Conservation (phyloP, 306 rosid genomes). For the Pterocarpus macrocarpus region DNA sequence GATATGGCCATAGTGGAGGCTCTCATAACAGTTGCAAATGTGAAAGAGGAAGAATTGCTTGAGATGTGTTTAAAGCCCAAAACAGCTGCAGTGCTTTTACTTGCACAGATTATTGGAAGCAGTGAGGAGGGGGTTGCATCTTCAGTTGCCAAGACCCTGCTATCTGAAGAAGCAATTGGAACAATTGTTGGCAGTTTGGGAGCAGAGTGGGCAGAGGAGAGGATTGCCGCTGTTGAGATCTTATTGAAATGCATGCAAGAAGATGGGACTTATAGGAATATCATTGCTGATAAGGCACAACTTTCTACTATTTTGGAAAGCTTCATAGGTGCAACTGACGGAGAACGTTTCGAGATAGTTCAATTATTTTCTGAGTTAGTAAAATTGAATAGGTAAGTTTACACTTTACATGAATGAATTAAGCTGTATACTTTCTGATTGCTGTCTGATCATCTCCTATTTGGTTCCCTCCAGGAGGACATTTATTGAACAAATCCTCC, state of each 20-base stretch:
- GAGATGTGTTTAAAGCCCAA: conserved; percentile 71
- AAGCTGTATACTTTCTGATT: conserved; percentile 33
- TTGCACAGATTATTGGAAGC: conserved; percentile 65
- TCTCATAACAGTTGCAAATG: conserved; percentile 62
- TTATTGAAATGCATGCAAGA: conserved; percentile 77
- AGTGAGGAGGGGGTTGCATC: conserved; percentile 60
- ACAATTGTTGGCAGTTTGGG: conserved; percentile 64
- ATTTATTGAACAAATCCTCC: conserved; percentile 78
- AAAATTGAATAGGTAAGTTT: conserved; percentile 74
- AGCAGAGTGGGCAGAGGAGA: conserved; percentile 72
- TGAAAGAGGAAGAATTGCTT: conserved; percentile 65
- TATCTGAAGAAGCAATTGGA: conserved; percentile 62
- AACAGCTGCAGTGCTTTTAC: conserved; percentile 78
- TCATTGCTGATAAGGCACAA: conserved; percentile 77
- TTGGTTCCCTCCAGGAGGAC: conserved; percentile 70
- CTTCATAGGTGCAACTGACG: conserved; percentile 63
- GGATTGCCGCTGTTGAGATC: conserved; percentile 79
- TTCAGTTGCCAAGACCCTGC: conserved; percentile 55
- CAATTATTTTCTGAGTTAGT: conserved; percentile 76
- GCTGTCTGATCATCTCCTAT: conserved; percentile 16
- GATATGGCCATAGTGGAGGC: conserved; percentile 66
- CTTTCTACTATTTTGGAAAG: conserved; percentile 71
- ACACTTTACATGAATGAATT: conserved; percentile 15
- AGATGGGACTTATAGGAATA: conserved; percentile 80
- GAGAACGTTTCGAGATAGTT: conserved; percentile 73